These are phyloP conservation scores for Stephanodiscus triporus DNA, from an alignment of 108 stramenopile species.

Conservation along the genomic window DNA sequence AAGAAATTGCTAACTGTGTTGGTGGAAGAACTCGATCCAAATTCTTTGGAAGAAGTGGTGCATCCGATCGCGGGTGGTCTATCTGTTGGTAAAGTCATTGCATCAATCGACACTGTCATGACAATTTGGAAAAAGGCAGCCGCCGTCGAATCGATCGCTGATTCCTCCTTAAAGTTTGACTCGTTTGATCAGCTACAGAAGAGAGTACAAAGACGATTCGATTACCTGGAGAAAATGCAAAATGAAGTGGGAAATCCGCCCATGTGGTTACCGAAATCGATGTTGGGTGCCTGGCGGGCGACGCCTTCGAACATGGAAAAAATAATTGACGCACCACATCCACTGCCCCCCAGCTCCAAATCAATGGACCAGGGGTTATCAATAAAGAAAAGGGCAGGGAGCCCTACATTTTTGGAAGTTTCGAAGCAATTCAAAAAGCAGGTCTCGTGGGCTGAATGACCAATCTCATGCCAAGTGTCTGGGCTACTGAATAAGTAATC, in stretches of 20 bases:
- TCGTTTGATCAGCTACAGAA: slow-evolving; percentile 18
- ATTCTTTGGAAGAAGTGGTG: slow-evolving; percentile 6
- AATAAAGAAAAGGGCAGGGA: not conserved
- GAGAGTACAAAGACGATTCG: slow-evolving; percentile 18
- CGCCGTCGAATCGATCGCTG: slow-evolving; percentile 7
- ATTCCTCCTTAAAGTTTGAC: not conserved
- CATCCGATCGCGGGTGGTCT: slow-evolving; percentile 40
- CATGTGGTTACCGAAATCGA: slow-evolving; percentile 23
- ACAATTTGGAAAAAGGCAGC: slow-evolving; percentile 39
- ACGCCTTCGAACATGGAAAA: not conserved
- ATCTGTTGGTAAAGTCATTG: slow-evolving; percentile 27
- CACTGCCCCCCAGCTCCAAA: not conserved
- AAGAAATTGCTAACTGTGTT: slow-evolving; percentile 35
- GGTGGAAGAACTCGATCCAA: slow-evolving; percentile 13
- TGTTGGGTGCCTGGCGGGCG: slow-evolving; percentile 1
- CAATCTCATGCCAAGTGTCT: not conserved
- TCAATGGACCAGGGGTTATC: not conserved
- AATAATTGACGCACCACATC: not conserved
- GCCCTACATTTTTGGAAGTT: not conserved
- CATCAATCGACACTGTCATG: slow-evolving; percentile 35
- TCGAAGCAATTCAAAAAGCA: not conserved
- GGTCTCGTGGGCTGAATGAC: not conserved
- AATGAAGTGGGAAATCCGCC: slow-evolving; percentile 30
- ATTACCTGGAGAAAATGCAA: slow-evolving; percentile 23
- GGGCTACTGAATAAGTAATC: not conserved